Percentiles rank a stretch among this genome's conserved stretches.
These are phyloP conservation scores for Acacia acuminata DNA, from an alignment of 306 rosid species.

Conservation along the genomic window DNA sequence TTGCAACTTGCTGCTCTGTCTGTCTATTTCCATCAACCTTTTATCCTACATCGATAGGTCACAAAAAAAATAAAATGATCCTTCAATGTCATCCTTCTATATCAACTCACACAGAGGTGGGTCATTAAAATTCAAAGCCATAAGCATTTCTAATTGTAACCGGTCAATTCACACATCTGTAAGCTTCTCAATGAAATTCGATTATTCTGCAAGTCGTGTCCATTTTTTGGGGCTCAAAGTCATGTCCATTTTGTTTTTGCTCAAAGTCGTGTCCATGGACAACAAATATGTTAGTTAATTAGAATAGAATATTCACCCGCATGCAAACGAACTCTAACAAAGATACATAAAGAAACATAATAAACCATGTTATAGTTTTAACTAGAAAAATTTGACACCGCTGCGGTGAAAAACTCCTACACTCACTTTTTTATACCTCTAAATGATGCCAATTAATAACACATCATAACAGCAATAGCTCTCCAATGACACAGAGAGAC, in stretches of 20 bases:
- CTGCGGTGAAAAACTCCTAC: slow-evolving; percentile 36
- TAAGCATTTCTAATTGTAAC: neutral
- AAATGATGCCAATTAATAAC: slow-evolving; percentile 33
- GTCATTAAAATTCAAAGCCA: neutral
- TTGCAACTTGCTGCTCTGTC: too few species aligned
- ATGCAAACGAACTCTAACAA: neutral
- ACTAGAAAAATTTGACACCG: slow-evolving; percentile 33
- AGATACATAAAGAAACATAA: neutral
- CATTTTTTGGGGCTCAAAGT: too few species aligned
- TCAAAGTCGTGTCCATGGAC: neutral
- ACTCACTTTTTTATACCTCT: slow-evolving; percentile 38
- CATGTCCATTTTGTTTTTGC: too few species aligned
- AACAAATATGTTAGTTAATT: neutral
- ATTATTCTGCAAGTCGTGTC: neutral
- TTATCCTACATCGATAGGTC: too few species aligned
- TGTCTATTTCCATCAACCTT: too few species aligned
- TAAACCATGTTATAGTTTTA: neutral
- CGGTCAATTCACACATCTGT: neutral
- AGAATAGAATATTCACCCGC: neutral
- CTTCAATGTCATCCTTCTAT: too few species aligned
- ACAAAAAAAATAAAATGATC: too few species aligned
- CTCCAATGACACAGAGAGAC: slow-evolving; percentile 23
- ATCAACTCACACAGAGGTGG: too few species aligned
- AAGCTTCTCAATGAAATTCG: neutral
- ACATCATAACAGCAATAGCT: slow-evolving; percentile 23